phyloP scores from a whole-genome alignment of 1,139 yeast genomes.

The Hansenula sp. region DNA sequence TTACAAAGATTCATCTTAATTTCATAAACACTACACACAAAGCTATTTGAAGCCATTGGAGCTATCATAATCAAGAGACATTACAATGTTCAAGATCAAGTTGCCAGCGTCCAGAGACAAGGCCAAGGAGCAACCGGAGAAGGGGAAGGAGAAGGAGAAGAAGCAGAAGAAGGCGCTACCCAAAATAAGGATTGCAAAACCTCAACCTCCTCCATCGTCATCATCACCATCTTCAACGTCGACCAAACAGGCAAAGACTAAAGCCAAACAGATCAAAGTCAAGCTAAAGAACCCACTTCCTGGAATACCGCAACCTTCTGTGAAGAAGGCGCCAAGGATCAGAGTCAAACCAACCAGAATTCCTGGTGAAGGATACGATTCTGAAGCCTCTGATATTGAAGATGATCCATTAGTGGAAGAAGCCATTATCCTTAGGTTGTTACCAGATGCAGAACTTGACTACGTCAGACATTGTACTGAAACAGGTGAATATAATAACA shows the following conservation, averaged over 20 bases:
- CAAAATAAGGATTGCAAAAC: constrained; percentile 8
- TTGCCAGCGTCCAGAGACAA: constrained; percentile 8
- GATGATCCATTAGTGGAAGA: constrained; percentile 93
- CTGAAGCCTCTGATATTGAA: constrained; percentile 94
- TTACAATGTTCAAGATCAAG: constrained; percentile 28
- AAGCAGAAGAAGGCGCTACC: constrained; percentile 3
- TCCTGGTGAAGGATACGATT: constrained; percentile 95
- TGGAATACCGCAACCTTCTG: constrained; percentile 11
- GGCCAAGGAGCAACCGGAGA: constrained; percentile 2
- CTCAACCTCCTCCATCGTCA: constrained; percentile 6
- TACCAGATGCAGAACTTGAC: constrained; percentile 77
- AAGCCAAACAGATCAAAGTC: constrained; percentile 13
- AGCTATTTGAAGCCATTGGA: no score
- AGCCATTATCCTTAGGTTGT: constrained; percentile 74
- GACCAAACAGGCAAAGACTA: constrained; percentile 23
- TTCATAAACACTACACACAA: background rate
- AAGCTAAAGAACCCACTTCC: constrained; percentile 17
- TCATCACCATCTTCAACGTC: constrained; percentile 4
- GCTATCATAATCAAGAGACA: no score
- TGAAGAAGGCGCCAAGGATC: constrained; percentile 51
- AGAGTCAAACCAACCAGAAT: constrained; percentile 79
- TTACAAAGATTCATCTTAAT: background rate
- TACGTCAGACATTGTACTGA: constrained; percentile 77
- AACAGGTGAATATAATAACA: constrained; percentile 71
- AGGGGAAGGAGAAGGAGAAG: constrained; percentile 4